Evolutionary conservation across 495 filamentous ascomycete species (phyloP).

Genomic region (Xylaria sp.): DNA sequence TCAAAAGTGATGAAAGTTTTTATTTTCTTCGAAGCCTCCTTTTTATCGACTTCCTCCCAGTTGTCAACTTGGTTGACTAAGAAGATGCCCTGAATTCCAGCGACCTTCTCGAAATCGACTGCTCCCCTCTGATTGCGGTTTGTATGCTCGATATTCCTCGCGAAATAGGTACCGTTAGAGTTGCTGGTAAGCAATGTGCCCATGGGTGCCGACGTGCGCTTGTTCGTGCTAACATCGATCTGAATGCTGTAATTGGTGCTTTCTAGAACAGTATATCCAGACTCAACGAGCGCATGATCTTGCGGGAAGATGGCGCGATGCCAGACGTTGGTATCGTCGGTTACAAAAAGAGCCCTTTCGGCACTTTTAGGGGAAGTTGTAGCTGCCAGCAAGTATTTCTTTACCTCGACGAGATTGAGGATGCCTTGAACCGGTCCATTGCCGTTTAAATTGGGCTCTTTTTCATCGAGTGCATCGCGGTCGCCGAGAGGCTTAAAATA

Average conservation of each 20-base stretch:
- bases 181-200: constrained; percentile 92
- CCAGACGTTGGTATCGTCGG: constrained; percentile 82
- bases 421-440: constrained; percentile 76
- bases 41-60: constrained; percentile 70
- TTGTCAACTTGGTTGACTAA: constrained; percentile 91
- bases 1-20: constrained; percentile 88
- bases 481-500: constrained; percentile 66
- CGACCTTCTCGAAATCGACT: constrained; percentile 94
- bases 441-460: constrained; percentile 77
- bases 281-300: constrained; percentile 73
- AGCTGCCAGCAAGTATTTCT: constrained; percentile 84
- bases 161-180: constrained; percentile 95
- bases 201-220: constrained; percentile 65
- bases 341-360: constrained; percentile 86
- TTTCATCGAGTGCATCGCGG: constrained; percentile 58
- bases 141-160: constrained; percentile 85
- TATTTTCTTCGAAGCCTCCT: constrained; percentile 65
- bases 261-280: constrained; percentile 92
- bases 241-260: constrained; percentile 97
- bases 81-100: constrained; percentile 87
- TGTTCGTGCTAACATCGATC: constrained; percentile 83
- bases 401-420: constrained; percentile 77
- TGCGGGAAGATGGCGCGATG: constrained; percentile 86
- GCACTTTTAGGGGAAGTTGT: constrained; percentile 77
- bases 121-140: constrained; percentile 74